Conservation (phyloP, 108 stramenopile genomes). For the Cylindrotheca fusiformis region DNA sequence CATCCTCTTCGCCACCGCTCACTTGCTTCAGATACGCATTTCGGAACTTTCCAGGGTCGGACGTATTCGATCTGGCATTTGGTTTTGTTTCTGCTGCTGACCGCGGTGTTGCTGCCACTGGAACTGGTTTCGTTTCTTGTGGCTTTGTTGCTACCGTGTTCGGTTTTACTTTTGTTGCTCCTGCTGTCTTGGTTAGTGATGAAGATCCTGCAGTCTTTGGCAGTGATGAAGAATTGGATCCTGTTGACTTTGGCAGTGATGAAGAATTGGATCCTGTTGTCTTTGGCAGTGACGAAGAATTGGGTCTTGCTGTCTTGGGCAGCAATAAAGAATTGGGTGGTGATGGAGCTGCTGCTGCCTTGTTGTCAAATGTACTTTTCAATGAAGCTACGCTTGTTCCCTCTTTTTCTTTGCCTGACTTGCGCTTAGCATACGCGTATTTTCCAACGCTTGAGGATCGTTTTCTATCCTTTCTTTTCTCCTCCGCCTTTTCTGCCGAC, state of each 20-base stretch:
- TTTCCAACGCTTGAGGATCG: background rate
- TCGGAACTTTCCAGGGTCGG: background rate
- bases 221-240: too few species aligned
- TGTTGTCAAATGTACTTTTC: background rate
- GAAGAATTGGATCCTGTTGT: too few species aligned
- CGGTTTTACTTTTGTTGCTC: background rate
- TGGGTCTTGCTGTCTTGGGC: background rate
- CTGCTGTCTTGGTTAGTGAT: background rate
- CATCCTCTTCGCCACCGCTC: background rate
- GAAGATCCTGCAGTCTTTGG: too few species aligned
- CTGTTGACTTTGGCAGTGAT: too few species aligned
- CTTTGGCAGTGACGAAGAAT: background rate
- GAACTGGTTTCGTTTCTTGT: background rate
- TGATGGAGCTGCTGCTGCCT: background rate
- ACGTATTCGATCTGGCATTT: background rate
- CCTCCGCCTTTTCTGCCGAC: background rate
- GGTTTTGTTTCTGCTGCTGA: background rate
- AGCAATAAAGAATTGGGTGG: background rate
- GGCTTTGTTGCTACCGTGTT: background rate
- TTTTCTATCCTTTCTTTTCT: background rate
- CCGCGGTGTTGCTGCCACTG: background rate
- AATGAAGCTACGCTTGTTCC: too few species aligned
- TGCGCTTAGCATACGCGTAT: background rate
- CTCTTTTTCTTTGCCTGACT: background rate
- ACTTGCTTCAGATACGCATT: background rate